Conservation (phyloP, 345 rosid species). For the Eucalyptus cladocalyx region DNA sequence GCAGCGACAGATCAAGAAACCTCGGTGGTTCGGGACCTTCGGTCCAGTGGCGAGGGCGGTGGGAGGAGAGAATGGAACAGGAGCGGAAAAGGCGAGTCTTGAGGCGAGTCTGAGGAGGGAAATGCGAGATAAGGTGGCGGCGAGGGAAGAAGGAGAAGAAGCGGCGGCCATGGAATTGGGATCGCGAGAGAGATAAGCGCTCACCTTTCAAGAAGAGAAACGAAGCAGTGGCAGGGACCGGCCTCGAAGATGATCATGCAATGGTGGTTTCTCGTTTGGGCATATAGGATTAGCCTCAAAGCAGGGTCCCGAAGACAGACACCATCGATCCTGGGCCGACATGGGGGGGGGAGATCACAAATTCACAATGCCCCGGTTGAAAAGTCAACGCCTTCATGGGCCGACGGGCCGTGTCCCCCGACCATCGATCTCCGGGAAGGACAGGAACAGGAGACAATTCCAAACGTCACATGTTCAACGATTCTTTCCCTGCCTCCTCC, state of each 20-base stretch:
- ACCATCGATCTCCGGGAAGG: not conserved
- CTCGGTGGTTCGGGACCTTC: not conserved
- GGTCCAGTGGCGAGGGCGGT: not conserved
- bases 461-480: not conserved
- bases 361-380: not conserved
- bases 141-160: not conserved
- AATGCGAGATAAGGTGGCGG: not conserved
- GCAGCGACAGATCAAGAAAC: not conserved
- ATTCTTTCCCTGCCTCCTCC: not conserved
- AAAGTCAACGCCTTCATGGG: not conserved
- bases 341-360: not conserved
- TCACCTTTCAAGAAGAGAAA: not conserved
- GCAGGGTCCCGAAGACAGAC: not conserved
- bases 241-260: not conserved
- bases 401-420: not conserved
- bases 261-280: not conserved
- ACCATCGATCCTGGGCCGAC: not conserved
- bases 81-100: not conserved
- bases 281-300: not conserved
- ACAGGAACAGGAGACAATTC: not conserved
- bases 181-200: not conserved
- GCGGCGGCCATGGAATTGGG: not conserved
- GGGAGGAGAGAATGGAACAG: not conserved
- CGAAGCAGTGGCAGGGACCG: not conserved
- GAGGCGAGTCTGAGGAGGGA: not conserved